These are phyloP conservation scores for Dunaliella sp. DNA, from an alignment of 139 green algal genomes.

Conservation along the genomic window DNA sequence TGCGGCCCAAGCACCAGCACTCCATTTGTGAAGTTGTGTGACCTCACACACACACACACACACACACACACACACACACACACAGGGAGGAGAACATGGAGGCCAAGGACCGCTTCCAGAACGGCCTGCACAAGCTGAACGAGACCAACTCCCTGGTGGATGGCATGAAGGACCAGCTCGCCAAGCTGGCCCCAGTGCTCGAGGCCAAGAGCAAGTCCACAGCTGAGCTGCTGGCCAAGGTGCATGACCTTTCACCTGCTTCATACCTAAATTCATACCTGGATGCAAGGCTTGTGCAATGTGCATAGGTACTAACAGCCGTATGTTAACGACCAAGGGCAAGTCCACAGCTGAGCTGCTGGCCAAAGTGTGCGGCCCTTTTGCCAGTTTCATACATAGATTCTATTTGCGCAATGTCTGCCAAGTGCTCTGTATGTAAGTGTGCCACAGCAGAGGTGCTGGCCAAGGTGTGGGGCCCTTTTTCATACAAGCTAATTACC, in stretches of 20 bases:
- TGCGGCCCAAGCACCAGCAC: no score
- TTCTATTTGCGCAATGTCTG: background rate
- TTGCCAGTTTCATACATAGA: no score
- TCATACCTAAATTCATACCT: no score
- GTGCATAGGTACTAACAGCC: background rate
- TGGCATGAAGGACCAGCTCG: conserved; percentile 75
- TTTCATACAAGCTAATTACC: background rate
- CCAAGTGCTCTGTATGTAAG: background rate
- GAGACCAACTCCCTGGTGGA: conserved; percentile 79
- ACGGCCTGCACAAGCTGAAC: conserved; percentile 79
- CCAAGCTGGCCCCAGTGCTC: conserved; percentile 72
- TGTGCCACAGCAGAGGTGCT: conserved; percentile 67
- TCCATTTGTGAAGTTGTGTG: no score
- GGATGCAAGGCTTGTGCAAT: background rate
- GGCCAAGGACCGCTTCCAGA: conserved; percentile 67
- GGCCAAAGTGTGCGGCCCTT: background rate
- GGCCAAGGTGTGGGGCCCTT: conserved; percentile 34
- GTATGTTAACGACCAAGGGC: conserved; percentile 43
- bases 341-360: conserved; percentile 7
- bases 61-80: background rate
- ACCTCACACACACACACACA: no score
- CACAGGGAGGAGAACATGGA: conserved; percentile 44
- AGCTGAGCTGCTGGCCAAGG: conserved; percentile 7
- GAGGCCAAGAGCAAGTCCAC: conserved; percentile 55
- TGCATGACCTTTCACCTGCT: no score